Conservation (phyloP, 2,329 filamentous ascomycete genomes). For the Exophiala dermatitidis region DNA sequence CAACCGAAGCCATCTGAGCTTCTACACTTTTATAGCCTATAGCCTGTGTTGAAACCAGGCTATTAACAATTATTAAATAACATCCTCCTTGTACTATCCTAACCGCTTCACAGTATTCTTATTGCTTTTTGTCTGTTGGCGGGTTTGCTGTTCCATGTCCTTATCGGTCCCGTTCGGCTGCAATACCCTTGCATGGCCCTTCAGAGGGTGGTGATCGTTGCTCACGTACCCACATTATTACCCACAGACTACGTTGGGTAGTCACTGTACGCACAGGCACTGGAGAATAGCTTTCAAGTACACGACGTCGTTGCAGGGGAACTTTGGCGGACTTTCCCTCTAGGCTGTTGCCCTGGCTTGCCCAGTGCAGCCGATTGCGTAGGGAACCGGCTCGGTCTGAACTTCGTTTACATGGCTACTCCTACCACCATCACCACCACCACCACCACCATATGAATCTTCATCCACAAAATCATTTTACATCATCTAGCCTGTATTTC, state of each 20-base stretch:
- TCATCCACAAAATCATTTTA: slow-evolving; percentile 9
- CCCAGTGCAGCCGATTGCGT: neutral
- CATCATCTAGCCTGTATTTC: slow-evolving; percentile 6
- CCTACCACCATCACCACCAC: too few species aligned
- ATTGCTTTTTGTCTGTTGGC: neutral
- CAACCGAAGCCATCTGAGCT: neutral
- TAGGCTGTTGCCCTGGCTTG: slow-evolving; percentile 6
- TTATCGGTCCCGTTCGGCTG: neutral
- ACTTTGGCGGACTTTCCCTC: slow-evolving; percentile 14
- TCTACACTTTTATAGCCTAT: neutral
- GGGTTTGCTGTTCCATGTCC: neutral
- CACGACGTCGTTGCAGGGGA: slow-evolving; percentile 1
- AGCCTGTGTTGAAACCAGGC: too few species aligned
- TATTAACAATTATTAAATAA: too few species aligned
- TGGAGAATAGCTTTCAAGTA: too few species aligned
- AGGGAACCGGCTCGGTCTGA: neutral
- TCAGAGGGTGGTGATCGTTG: neutral
- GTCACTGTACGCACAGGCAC: neutral
- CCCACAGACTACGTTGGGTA: slow-evolving; percentile 8
- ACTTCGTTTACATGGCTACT: slow-evolving; percentile 8
- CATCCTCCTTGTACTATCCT: too few species aligned
- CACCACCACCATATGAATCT: slow-evolving; percentile 6
- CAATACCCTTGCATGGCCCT: slow-evolving; percentile 1
- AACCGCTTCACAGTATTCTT: too few species aligned
- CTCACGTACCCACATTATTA: neutral